A percentile compares a stretch with the other conserved stretches of the same genome.
These are phyloP conservation scores for Colletotrichum costaricense DNA, from an alignment of 2,329 filamentous ascomycete species.

Conservation along the genomic window DNA sequence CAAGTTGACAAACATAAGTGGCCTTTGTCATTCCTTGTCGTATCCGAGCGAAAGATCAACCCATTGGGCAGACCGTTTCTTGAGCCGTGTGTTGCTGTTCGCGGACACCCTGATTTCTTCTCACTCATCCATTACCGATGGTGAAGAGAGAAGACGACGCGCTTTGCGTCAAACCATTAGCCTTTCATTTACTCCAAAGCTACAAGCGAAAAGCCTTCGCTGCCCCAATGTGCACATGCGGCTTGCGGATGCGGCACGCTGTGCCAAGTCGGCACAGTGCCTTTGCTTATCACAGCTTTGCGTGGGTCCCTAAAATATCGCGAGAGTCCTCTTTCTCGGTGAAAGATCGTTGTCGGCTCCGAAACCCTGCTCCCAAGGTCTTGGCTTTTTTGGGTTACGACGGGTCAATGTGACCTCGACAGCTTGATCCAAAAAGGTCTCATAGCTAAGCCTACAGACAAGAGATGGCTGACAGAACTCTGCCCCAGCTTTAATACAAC, in stretches of 20 bases:
- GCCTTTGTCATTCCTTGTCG: too few relatives aligned
- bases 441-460: not conserved
- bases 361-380: not conserved
- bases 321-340: not conserved
- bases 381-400: not conserved
- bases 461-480: not conserved
- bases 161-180: too few relatives aligned
- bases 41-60: too few relatives aligned
- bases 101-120: too few relatives aligned
- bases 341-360: not conserved
- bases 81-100: too few relatives aligned
- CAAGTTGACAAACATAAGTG: too few relatives aligned
- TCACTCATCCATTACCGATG: too few relatives aligned
- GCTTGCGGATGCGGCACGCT: too few relatives aligned
- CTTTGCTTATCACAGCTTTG: not conserved
- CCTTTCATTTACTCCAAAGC: not conserved
- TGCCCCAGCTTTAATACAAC: not conserved
- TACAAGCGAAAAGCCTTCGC: not conserved
- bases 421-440: not conserved
- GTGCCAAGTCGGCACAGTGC: constrained; percentile 6
- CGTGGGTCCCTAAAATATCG: not conserved
- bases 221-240: too few relatives aligned
- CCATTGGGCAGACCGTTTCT: too few relatives aligned
- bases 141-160: too few relatives aligned
- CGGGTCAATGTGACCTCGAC: not conserved